Conservation (phyloP, 768 basidiomycete species). For the Megacollybia marginata region DNA sequence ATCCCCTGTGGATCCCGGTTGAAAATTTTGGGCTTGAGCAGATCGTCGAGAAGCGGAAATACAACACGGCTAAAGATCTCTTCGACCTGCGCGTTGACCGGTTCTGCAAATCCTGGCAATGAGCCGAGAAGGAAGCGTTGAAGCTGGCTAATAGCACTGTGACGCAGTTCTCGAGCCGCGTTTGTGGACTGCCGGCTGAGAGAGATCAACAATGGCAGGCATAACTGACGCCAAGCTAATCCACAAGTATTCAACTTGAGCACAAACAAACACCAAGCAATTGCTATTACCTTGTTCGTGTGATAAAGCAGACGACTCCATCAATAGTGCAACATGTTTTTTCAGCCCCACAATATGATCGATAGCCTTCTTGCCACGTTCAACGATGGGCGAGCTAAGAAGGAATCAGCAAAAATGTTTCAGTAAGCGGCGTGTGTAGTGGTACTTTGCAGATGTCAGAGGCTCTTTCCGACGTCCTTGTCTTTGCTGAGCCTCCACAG, state of each 20-base stretch:
- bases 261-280: background rate
- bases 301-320: slow-evolving; percentile 37
- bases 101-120: slow-evolving; percentile 52
- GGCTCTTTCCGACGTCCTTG: slow-evolving; percentile 44
- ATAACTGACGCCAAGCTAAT: slow-evolving; percentile 69
- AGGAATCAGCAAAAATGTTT: slow-evolving; percentile 2
- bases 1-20: slow-evolving; percentile 78
- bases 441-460: slow-evolving; percentile 45
- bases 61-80: slow-evolving; percentile 85
- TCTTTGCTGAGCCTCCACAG: slow-evolving; percentile 50
- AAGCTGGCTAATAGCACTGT: slow-evolving; percentile 69
- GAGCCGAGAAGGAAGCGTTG: slow-evolving; percentile 82
- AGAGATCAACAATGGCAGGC: slow-evolving; percentile 65
- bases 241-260: too few relatives aligned
- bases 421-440: background rate
- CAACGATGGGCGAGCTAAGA: slow-evolving; percentile 63
- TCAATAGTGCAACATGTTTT: slow-evolving; percentile 51
- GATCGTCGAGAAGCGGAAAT: slow-evolving; percentile 88
- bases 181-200: slow-evolving; percentile 80
- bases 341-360: slow-evolving; percentile 75
- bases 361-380: slow-evolving; percentile 76
- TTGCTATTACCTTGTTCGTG: slow-evolving; percentile 32
- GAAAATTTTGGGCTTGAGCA: slow-evolving; percentile 78
- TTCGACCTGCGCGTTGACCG: slow-evolving; percentile 57
- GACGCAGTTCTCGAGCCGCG: slow-evolving; percentile 77